These are phyloP conservation scores for Podila clonocystis DNA, from an alignment of 192 early-diverging fungal genomes.

Conservation along the genomic window DNA sequence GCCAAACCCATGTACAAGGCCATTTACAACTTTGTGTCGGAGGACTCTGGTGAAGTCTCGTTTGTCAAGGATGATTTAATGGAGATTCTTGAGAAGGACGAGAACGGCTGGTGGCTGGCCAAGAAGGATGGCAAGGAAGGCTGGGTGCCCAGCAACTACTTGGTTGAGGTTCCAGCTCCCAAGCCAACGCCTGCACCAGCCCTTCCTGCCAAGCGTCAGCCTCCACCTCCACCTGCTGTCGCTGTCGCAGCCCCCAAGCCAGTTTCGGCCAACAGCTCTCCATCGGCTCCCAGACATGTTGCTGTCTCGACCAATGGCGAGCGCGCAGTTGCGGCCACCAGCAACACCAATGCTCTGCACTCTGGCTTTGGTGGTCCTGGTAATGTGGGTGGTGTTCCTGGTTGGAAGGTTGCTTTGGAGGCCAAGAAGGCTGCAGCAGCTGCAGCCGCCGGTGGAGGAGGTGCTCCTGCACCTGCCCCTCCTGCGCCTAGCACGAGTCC, in stretches of 20 bases:
- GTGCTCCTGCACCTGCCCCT: conserved; percentile 15
- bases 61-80: conserved; percentile 73
- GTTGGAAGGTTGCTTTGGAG: conserved; percentile 67
- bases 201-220: conserved; percentile 54
- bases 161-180: conserved; percentile 66
- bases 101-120: conserved; percentile 65
- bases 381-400: conserved; percentile 56
- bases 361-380: conserved; percentile 43
- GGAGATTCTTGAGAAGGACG: conserved; percentile 72
- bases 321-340: conserved; percentile 23
- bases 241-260: conserved; percentile 16
- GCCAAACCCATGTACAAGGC: conserved; percentile 68
- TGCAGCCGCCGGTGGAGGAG: conserved; percentile 28
- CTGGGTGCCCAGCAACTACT: conserved; percentile 85
- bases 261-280: conserved; percentile 4
- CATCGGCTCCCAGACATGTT: conserved; percentile 16
- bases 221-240: conserved; percentile 36
- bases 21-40: conserved; percentile 72
- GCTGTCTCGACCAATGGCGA: conserved; percentile 22
- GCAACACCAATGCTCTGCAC: conserved; percentile 36
- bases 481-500: conserved; percentile 28
- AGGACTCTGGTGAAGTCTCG: conserved; percentile 70
- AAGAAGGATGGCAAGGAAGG: conserved; percentile 70
- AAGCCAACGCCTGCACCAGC: conserved; percentile 51
- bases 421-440: conserved; percentile 63